Conservation (phyloP, 2,329 filamentous ascomycete genomes). For the Trichoderma asperellum region DNA sequence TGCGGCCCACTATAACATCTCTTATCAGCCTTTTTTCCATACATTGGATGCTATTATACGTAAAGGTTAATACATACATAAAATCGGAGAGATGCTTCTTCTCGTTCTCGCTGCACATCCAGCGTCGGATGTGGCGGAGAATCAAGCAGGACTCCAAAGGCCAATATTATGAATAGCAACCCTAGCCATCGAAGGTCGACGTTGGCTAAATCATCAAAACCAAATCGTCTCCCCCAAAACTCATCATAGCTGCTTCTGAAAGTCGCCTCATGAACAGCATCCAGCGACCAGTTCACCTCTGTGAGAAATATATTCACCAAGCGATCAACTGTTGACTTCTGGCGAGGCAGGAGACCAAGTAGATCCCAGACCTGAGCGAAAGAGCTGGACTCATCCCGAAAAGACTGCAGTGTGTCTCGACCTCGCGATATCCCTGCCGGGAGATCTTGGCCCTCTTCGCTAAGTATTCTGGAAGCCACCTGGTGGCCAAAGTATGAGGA, state of each 20-base stretch:
- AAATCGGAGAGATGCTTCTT: conserved; percentile 17
- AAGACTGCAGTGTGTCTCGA: conserved; percentile 14
- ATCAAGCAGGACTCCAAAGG: conserved; percentile 14
- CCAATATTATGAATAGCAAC: conserved; percentile 18
- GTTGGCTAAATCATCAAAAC: conserved; percentile 17
- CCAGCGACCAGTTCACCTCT: conserved; percentile 22
- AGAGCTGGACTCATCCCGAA: conserved; percentile 16
- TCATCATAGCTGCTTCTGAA: conserved; percentile 19
- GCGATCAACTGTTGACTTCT: conserved; percentile 11
- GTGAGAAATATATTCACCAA: conserved; percentile 11
- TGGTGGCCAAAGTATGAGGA: conserved; percentile 22
- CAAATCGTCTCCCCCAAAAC: conserved; percentile 17
- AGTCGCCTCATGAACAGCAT: conserved; percentile 9
- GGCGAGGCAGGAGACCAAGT: conserved; percentile 4
- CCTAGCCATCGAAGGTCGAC: conserved; percentile 18
- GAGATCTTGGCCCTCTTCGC: conserved; percentile 15
- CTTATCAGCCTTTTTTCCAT: background rate
- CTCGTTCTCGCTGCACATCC: conserved; percentile 18
- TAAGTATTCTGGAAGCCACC: conserved; percentile 11
- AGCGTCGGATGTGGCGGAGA: conserved; percentile 1
- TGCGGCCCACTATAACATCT: background rate
- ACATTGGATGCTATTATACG: background rate
- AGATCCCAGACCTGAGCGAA: conserved; percentile 19
- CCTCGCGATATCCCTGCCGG: conserved; percentile 14
- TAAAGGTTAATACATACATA: background rate